Conservation (phyloP, 108 stramenopile species). For the Nitzschia inconspicua region DNA sequence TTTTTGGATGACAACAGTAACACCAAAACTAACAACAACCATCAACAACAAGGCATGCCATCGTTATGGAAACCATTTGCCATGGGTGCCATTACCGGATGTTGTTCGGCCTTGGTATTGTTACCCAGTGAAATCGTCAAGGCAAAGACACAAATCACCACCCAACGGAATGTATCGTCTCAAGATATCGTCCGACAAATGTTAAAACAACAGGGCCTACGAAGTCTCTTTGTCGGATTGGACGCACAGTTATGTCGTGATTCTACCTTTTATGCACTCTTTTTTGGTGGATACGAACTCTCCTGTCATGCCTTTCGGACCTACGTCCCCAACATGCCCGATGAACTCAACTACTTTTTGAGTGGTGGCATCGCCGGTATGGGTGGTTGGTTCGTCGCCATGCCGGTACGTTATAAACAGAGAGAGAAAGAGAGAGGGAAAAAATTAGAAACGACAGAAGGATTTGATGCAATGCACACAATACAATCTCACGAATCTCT, state of each 20-base stretch:
- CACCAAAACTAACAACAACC: no score
- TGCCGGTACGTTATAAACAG: constrained; percentile 29
- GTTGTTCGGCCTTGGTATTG: constrained; percentile 73
- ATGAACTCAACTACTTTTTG: constrained; percentile 83
- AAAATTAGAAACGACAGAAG: no score
- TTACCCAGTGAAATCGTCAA: constrained; percentile 85
- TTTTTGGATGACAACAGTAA: constrained; percentile 60
- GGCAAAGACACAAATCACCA: constrained; percentile 82
- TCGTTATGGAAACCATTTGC: constrained; percentile 75
- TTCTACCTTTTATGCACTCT: constrained; percentile 78
- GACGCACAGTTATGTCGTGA: constrained; percentile 88
- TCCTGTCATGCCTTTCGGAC: constrained; percentile 78
- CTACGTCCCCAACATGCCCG: constrained; percentile 78
- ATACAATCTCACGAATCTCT: no score
- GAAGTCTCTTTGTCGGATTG: constrained; percentile 70
- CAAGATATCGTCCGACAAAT: constrained; percentile 64
- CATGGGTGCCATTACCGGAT: constrained; percentile 84
- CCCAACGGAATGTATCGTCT: constrained; percentile 51
- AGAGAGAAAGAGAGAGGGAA: no score
- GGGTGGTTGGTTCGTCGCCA: constrained; percentile 83
- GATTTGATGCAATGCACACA: no score
- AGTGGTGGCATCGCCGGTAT: constrained; percentile 88
- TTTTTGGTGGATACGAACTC: constrained; percentile 83
- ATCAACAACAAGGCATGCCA: constrained; percentile 41
- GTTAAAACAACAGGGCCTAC: constrained; percentile 54